Evolutionary conservation across 2,329 filamentous ascomycete species (phyloP).

Genomic region (Furcasterigmium sp.): DNA sequence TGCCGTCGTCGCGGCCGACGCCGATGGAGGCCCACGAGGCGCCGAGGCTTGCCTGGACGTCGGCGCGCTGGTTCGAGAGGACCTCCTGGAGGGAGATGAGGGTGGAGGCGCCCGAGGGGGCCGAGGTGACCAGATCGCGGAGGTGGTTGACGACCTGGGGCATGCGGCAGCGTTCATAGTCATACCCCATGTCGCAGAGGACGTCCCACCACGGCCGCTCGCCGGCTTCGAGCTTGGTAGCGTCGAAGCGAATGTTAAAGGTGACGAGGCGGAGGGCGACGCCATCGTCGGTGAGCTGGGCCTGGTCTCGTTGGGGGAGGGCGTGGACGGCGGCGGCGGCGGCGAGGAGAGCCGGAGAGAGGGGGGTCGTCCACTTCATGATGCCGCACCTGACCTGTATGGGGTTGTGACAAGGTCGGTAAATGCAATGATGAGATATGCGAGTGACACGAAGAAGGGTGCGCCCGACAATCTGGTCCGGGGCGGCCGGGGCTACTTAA

Average conservation of each 20-base stretch:
- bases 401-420: no score
- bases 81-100: constrained; percentile 68
- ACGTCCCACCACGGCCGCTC: constrained; percentile 53
- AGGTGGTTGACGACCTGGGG: constrained; percentile 52
- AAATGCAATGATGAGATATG: no score
- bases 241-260: constrained; percentile 65
- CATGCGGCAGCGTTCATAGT: constrained; percentile 37
- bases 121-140: constrained; percentile 42
- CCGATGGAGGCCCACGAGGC: constrained; percentile 42
- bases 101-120: constrained; percentile 27
- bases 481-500: no score
- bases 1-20: constrained; percentile 51
- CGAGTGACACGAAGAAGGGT: no score
- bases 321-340: not conserved
- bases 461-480: no score
- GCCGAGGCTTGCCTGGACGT: constrained; percentile 49
- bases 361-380: not conserved
- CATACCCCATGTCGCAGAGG: constrained; percentile 2
- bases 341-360: not conserved
- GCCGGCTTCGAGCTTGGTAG: constrained; percentile 38
- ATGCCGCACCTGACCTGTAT: no score
- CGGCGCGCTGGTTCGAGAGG: constrained; percentile 53
- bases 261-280: constrained; percentile 51
- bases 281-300: not conserved
- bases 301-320: constrained; percentile 7